These are phyloP conservation scores for Eleusine coracana DNA, from an alignment of 176 grass and related monocot species.

Conservation along the genomic window DNA sequence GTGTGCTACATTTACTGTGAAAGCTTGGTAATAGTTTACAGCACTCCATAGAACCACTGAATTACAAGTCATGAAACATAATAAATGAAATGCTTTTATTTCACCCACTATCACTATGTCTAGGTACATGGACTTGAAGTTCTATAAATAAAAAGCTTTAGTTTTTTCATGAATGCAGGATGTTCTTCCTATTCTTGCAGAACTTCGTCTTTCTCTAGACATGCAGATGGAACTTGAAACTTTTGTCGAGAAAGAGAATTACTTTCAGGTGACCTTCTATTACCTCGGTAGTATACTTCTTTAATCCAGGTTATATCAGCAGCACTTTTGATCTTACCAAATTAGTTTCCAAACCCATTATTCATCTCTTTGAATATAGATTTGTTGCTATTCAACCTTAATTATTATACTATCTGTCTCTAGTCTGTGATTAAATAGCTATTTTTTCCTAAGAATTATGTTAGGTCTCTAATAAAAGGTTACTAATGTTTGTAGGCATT, in stretches of 20 bases:
- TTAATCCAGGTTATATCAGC: slow-evolving; percentile 20
- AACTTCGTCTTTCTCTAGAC: slow-evolving; percentile 82
- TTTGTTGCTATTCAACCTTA: slow-evolving; percentile 16
- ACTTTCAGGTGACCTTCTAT: slow-evolving; percentile 63
- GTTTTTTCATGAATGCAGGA: slow-evolving; percentile 75
- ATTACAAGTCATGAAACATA: background rate
- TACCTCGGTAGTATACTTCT: slow-evolving; percentile 20
- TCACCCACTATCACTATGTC: slow-evolving; percentile 12
- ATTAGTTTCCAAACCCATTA: slow-evolving; percentile 29
- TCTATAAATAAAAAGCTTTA: slow-evolving; percentile 55
- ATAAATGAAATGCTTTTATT: slow-evolving; percentile 3
- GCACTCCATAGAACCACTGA: slow-evolving; percentile 29
- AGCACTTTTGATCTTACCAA: background rate
- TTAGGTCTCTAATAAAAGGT: slow-evolving; percentile 37
- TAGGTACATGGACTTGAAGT: slow-evolving; percentile 21
- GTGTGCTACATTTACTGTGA: slow-evolving; percentile 25
- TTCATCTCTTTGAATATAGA: slow-evolving; percentile 11
- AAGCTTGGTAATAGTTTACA: slow-evolving; percentile 17
- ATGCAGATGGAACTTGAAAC: slow-evolving; percentile 96
- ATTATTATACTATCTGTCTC: slow-evolving; percentile 12
- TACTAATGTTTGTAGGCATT: slow-evolving; percentile 74
- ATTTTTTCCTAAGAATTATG: slow-evolving; percentile 15
- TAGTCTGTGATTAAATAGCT: slow-evolving; percentile 27
- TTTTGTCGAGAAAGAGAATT: slow-evolving; percentile 90
- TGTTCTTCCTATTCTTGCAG: slow-evolving; percentile 91